A percentile compares a stretch with the other conserved stretches of the same genome.
Evolutionary conservation across 345 rosid genomes (phyloP).

Genomic region (Cardamine resedifolia): DNA sequence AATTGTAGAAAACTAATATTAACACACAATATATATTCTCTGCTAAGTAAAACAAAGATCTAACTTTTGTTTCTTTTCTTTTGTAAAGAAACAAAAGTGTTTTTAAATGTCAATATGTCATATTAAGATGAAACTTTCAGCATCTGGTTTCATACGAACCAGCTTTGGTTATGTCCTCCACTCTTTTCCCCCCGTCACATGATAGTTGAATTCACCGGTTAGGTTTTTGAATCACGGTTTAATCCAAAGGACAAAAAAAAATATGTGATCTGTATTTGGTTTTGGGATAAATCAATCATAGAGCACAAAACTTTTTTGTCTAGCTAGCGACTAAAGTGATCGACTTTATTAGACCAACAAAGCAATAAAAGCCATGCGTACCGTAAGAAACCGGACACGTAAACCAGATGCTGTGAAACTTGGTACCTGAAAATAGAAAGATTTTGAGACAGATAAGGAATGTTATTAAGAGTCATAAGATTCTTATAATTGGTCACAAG

Average conservation of each 20-base stretch:
- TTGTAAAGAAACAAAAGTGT: not conserved
- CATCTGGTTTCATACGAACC: slow-evolving; percentile 80
- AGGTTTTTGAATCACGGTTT: not conserved
- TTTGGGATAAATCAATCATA: slow-evolving; percentile 28
- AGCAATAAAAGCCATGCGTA: slow-evolving; percentile 29
- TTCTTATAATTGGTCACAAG: too few species aligned
- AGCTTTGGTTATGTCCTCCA: slow-evolving; percentile 73
- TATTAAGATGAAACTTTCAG: slow-evolving; percentile 22
- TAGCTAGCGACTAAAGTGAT: slow-evolving; percentile 31
- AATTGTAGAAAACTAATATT: not conserved
- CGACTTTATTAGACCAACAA: slow-evolving; percentile 32
- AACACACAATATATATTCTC: too few species aligned
- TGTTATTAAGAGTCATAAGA: not conserved
- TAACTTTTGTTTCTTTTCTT: not conserved
- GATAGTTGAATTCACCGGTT: slow-evolving; percentile 8
- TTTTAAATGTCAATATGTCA: not conserved
- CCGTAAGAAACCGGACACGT: slow-evolving; percentile 87
- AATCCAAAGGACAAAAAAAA: not conserved
- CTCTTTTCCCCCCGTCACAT: slow-evolving; percentile 80
- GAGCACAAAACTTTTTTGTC: slow-evolving; percentile 26
- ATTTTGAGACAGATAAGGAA: slow-evolving; percentile 7
- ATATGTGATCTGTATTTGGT: not conserved
- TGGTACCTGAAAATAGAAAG: slow-evolving; percentile 54
- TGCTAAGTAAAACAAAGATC: not conserved
- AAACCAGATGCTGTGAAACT: slow-evolving; percentile 83